Evolutionary conservation across 2,329 filamentous ascomycete species (phyloP).

Genomic region (Microsporum ferrugineum): DNA sequence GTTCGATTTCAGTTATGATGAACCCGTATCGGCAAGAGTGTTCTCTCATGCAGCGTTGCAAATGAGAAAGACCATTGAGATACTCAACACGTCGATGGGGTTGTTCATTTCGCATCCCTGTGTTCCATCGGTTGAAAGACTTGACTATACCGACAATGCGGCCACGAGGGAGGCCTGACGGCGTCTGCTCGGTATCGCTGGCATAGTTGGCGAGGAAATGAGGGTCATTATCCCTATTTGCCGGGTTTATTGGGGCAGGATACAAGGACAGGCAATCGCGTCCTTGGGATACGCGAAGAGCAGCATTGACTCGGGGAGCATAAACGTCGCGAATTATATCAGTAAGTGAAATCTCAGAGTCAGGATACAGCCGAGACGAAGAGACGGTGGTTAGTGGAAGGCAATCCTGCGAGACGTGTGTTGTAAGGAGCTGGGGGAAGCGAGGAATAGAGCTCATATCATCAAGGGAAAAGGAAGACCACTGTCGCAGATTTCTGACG

Average conservation of each 20-base stretch:
- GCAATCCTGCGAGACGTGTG: constrained; percentile 45
- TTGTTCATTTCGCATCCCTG: constrained; percentile 76
- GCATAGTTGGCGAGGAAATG: constrained; percentile 45
- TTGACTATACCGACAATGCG: constrained; percentile 78
- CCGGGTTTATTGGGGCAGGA: constrained; percentile 27
- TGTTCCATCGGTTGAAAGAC: constrained; percentile 89
- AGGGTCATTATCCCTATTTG: constrained; percentile 34
- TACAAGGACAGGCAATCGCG: constrained; percentile 45
- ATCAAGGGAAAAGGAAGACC: constrained; percentile 65
- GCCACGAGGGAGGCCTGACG: constrained; percentile 42
- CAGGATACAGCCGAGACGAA: constrained; percentile 52
- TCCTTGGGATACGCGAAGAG: constrained; percentile 63
- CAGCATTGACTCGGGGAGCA: constrained; percentile 75
- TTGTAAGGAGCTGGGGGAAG: constrained; percentile 60
- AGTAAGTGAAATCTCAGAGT: constrained; percentile 66
- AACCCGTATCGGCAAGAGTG: constrained; percentile 89
- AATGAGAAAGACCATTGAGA: constrained; percentile 69
- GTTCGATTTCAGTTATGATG: constrained; percentile 91
- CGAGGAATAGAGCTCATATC: constrained; percentile 63
- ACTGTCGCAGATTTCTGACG: constrained; percentile 71
- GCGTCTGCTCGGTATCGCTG: constrained; percentile 39
- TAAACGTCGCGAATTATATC: constrained; percentile 67
- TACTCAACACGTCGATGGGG: constrained; percentile 82
- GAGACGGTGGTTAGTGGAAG: constrained; percentile 24
- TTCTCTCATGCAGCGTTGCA: constrained; percentile 88